Percentiles rank a stretch among this genome's conserved stretches.
phyloP scores from a whole-genome alignment of 2,329 filamentous ascomycete genomes.

The Cadophora sp. region DNA sequence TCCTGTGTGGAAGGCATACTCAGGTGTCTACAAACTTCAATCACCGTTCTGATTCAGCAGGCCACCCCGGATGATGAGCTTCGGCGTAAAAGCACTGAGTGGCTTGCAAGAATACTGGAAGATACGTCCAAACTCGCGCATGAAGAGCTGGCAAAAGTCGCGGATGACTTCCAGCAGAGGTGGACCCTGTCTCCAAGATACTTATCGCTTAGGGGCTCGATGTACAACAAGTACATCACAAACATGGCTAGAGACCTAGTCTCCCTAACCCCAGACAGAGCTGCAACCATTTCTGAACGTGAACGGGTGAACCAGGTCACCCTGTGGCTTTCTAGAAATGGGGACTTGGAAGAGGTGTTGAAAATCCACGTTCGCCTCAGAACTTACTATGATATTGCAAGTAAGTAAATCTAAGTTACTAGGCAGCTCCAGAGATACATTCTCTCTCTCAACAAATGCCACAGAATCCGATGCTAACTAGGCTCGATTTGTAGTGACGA shows the following conservation, averaged over 20 bases:
- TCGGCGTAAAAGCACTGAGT: not conserved
- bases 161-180: not conserved
- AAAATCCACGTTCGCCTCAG: constrained; percentile 25
- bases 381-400: constrained; percentile 28
- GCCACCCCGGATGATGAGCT: constrained; percentile 12
- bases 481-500: not conserved
- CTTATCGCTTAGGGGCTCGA: not conserved
- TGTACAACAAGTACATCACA: not conserved
- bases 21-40: not conserved
- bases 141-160: constrained; percentile 3
- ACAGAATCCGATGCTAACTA: too few relatives aligned
- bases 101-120: not conserved
- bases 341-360: constrained; percentile 22
- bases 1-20: too few relatives aligned
- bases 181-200: constrained; percentile 10
- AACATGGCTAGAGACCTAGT: not conserved
- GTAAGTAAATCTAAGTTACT: not conserved
- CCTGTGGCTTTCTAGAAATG: constrained; percentile 5
- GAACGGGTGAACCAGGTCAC: not conserved
- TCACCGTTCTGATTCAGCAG: not conserved
- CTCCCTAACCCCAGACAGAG: not conserved
- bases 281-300: not conserved
- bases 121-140: not conserved
- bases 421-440: too few relatives aligned
- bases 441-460: too few relatives aligned